phyloP scores from a whole-genome alignment of 495 filamentous ascomycete species.

The Xanthoparmelia taractica region DNA sequence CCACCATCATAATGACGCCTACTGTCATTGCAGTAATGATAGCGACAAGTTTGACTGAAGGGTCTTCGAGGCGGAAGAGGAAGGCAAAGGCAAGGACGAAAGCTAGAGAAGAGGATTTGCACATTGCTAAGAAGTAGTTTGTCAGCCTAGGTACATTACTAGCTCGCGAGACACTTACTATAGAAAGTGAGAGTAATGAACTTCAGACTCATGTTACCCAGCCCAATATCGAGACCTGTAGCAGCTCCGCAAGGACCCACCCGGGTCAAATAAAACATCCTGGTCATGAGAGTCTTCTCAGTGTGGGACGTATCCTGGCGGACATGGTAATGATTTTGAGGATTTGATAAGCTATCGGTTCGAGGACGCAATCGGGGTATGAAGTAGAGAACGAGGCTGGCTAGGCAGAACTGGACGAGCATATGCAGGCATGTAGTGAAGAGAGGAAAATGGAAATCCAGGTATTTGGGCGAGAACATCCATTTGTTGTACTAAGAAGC shows the following conservation, averaged over 20 bases:
- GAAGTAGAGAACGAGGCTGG: slow-evolving; percentile 70
- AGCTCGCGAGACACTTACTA: slow-evolving; percentile 47
- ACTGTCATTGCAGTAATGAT: slow-evolving; percentile 91
- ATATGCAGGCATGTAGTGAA: slow-evolving; percentile 96
- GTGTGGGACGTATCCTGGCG: slow-evolving; percentile 43
- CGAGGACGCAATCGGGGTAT: slow-evolving; percentile 77
- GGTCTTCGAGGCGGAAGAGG: slow-evolving; percentile 81
- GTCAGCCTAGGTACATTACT: not conserved
- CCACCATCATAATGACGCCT: slow-evolving; percentile 98
- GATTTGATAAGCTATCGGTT: slow-evolving; percentile 36
- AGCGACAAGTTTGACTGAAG: slow-evolving; percentile 72
- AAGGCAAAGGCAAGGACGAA: slow-evolving; percentile 97
- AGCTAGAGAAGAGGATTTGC: slow-evolving; percentile 91
- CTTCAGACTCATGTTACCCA: slow-evolving; percentile 91
- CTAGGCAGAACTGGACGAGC: slow-evolving; percentile 85
- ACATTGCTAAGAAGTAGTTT: slow-evolving; percentile 61
- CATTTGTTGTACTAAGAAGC: slow-evolving; percentile 88
- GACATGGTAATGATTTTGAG: slow-evolving; percentile 40
- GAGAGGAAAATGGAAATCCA: slow-evolving; percentile 88
- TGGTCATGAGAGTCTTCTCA: slow-evolving; percentile 74
- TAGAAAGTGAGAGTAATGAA: slow-evolving; percentile 97
- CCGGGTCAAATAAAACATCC: slow-evolving; percentile 82
- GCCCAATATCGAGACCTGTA: slow-evolving; percentile 90
- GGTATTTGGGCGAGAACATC: slow-evolving; percentile 87
- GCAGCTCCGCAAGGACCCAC: slow-evolving; percentile 89